These are phyloP conservation scores for Lathyrus tuberosus DNA, from an alignment of 306 rosid genomes.

Conservation along the genomic window DNA sequence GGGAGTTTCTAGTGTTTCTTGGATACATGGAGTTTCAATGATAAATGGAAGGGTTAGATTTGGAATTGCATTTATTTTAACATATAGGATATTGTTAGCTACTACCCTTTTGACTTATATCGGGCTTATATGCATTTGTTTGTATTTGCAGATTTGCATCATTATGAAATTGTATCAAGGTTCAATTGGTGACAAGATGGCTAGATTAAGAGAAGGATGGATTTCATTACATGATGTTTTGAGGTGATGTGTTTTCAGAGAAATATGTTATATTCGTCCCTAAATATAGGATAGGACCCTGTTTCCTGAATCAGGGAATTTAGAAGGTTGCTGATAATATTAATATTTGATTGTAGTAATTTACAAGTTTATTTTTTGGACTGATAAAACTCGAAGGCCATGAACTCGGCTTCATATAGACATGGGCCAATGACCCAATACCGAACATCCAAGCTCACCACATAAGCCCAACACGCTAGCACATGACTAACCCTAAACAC, in stretches of 20 bases:
- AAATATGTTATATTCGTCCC: too few relatives aligned
- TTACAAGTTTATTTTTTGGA: too few relatives aligned
- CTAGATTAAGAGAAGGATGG: conserved; percentile 71
- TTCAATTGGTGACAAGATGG: conserved; percentile 88
- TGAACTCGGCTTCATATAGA: too few relatives aligned
- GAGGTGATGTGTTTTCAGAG: conserved; percentile 38
- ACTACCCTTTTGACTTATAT: conserved; percentile 21
- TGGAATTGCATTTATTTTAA: conserved; percentile 21
- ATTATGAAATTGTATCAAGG: conserved; percentile 84
- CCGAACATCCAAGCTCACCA: too few relatives aligned
- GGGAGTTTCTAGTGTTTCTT: conserved; percentile 55
- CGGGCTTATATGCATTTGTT: conserved; percentile 31
- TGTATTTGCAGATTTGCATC: conserved; percentile 64
- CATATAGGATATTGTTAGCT: conserved; percentile 18
- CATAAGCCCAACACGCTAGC: too few relatives aligned
- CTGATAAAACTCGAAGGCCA: too few relatives aligned
- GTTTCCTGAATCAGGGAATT: too few relatives aligned
- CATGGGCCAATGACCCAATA: too few relatives aligned
- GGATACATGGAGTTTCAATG: conserved; percentile 73
- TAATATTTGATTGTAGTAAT: too few relatives aligned
- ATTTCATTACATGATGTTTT: conserved; percentile 66
- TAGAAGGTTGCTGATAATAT: too few relatives aligned
- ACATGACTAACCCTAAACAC: too few relatives aligned
- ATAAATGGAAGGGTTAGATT: conserved; percentile 71
- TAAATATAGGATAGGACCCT: too few relatives aligned